Evolutionary conservation across 495 filamentous ascomycete genomes (phyloP).

Genomic region (Neurospora pannonica): DNA sequence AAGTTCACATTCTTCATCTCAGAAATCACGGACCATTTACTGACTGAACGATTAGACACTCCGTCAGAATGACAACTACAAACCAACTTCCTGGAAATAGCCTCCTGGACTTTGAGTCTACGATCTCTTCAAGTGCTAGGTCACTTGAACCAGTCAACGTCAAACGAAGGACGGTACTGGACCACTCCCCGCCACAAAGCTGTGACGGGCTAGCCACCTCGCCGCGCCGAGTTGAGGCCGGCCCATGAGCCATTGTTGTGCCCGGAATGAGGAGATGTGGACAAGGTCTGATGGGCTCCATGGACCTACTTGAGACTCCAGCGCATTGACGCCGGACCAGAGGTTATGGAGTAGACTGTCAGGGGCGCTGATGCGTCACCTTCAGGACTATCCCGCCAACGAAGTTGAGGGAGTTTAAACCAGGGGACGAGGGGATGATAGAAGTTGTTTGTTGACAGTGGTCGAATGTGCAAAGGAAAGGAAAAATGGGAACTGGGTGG

Average conservation of each 20-base stretch:
- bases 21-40: background rate
- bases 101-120: background rate
- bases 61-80: background rate
- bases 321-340: background rate
- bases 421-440: background rate
- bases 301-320: background rate
- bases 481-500: background rate
- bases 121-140: background rate
- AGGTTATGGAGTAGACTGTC: background rate
- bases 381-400: background rate
- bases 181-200: background rate
- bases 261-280: background rate
- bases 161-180: background rate
- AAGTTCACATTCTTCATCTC: background rate
- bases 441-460: background rate
- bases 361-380: background rate
- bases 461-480: background rate
- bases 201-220: background rate
- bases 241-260: background rate
- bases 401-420: background rate
- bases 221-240: background rate
- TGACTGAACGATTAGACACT: background rate
- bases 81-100: conserved; percentile 10
- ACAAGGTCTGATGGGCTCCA: background rate
- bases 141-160: background rate